Evolutionary conservation across 2,329 filamentous ascomycete species (phyloP).

Genomic region (Fusarium xyrophilum): DNA sequence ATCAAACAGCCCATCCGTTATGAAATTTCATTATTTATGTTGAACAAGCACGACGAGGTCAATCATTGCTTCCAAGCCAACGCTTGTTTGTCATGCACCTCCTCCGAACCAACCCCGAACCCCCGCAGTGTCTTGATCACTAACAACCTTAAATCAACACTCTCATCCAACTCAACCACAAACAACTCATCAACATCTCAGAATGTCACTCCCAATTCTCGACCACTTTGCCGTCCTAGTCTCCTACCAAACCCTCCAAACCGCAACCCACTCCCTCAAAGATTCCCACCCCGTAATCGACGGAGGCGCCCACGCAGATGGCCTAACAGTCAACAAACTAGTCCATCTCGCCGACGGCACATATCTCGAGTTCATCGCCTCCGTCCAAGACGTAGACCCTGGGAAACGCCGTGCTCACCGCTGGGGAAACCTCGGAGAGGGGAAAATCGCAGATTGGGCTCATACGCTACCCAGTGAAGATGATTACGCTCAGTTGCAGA

Average conservation of each 20-base stretch:
- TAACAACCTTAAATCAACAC: neutral
- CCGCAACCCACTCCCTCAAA: conserved; percentile 58
- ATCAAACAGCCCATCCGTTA: rapidly evolving
- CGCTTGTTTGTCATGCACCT: neutral
- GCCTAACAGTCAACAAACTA: conserved; percentile 66
- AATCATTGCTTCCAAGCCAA: neutral
- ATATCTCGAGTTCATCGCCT: conserved; percentile 72
- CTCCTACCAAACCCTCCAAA: conserved; percentile 55
- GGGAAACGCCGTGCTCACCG: conserved; percentile 57
- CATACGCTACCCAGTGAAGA: conserved; percentile 53
- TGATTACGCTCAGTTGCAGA: conserved; percentile 50
- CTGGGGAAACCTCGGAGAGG: conserved; percentile 62
- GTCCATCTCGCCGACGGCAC: conserved; percentile 68
- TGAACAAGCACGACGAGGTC: neutral
- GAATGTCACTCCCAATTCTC: conserved; percentile 47
- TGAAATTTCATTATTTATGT: rapidly evolving
- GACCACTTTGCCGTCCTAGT: conserved; percentile 72
- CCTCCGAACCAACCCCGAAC: conserved; percentile 30
- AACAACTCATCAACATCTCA: neutral
- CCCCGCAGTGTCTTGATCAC: conserved; percentile 17
- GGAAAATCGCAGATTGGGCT: conserved; percentile 66
- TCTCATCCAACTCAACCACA: neutral
- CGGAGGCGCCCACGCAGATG: conserved; percentile 68
- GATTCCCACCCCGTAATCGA: conserved; percentile 63
- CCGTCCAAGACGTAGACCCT: conserved; percentile 55